Conservation (phyloP, 306 rosid genomes). For the Quercus mongolica region DNA sequence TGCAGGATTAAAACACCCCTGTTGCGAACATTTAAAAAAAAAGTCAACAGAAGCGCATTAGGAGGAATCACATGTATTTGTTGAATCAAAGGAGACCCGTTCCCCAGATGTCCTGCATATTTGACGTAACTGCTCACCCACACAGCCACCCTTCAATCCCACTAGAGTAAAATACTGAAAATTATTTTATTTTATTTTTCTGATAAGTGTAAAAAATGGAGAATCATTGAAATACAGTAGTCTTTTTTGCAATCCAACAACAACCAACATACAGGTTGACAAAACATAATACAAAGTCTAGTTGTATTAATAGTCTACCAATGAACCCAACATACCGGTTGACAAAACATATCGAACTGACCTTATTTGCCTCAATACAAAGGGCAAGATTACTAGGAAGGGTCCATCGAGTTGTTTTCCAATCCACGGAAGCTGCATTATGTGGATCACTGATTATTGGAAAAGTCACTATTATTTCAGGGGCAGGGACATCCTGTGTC, state of each 20-base stretch:
- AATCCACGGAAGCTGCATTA: slow-evolving; percentile 18
- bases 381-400: slow-evolving; percentile 95
- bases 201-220: no score
- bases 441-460: slow-evolving; percentile 55
- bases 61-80: slow-evolving; percentile 77
- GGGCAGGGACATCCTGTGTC: slow-evolving; percentile 81
- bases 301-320: neutral
- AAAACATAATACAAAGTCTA: neutral
- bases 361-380: slow-evolving; percentile 82
- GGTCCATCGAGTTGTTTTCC: slow-evolving; percentile 99
- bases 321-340: neutral
- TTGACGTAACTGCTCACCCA: slow-evolving; percentile 82
- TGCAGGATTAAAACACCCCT: slow-evolving; percentile 44
- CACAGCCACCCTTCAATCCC: slow-evolving; percentile 16
- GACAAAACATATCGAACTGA: slow-evolving; percentile 32
- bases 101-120: slow-evolving; percentile 82
- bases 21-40: slow-evolving; percentile 52
- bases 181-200: no score
- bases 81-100: slow-evolving; percentile 65
- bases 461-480: slow-evolving; percentile 76
- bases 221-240: no score
- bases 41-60: slow-evolving; percentile 75
- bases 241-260: neutral
- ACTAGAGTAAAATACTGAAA: neutral
- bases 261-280: neutral